Evolutionary conservation across 2,329 filamentous ascomycete genomes (phyloP).

Genomic region (Colletotrichum viniferum): DNA sequence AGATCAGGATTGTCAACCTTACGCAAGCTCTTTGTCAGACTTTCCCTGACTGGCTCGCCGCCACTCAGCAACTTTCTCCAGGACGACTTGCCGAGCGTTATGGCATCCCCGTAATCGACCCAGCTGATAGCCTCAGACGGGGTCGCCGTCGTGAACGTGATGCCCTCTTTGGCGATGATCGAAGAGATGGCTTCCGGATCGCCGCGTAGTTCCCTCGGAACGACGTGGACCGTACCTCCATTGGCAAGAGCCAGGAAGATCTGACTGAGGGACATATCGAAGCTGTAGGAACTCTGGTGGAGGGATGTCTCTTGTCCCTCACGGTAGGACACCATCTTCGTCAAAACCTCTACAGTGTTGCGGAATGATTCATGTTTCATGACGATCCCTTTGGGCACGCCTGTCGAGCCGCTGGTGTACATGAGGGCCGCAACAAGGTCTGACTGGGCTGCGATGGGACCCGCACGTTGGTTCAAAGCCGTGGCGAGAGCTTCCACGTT

Average conservation of each 20-base stretch:
- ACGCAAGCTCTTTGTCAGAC: not conserved
- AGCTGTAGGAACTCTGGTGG: slow-evolving; percentile 43
- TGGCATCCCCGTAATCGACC: slow-evolving; percentile 26
- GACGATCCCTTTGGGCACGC: slow-evolving; percentile 45
- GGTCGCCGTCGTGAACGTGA: slow-evolving; percentile 42
- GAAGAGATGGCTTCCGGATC: slow-evolving; percentile 38
- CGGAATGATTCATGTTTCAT: slow-evolving; percentile 32
- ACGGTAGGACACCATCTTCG: not conserved
- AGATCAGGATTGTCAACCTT: slow-evolving; percentile 21
- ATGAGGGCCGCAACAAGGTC: slow-evolving; percentile 27
- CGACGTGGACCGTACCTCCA: slow-evolving; percentile 41
- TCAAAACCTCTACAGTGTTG: slow-evolving; percentile 25
- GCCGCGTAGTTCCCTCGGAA: slow-evolving; percentile 29
- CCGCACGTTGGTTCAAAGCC: not conserved
- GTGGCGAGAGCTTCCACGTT: not conserved
- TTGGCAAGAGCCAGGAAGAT: slow-evolving; percentile 37
- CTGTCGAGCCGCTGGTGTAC: slow-evolving; percentile 36
- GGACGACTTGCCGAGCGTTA: not conserved
- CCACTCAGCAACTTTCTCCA: slow-evolving; percentile 24
- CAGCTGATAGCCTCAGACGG: slow-evolving; percentile 44
- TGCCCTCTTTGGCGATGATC: slow-evolving; percentile 35
- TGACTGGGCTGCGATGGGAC: not conserved
- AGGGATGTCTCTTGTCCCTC: slow-evolving; percentile 32
- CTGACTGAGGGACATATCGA: slow-evolving; percentile 45
- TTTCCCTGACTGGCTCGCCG: slow-evolving; percentile 21